phyloP scores from a whole-genome alignment of 176 grass and related monocot genomes.

The Bolboschoenus planiculmis region DNA sequence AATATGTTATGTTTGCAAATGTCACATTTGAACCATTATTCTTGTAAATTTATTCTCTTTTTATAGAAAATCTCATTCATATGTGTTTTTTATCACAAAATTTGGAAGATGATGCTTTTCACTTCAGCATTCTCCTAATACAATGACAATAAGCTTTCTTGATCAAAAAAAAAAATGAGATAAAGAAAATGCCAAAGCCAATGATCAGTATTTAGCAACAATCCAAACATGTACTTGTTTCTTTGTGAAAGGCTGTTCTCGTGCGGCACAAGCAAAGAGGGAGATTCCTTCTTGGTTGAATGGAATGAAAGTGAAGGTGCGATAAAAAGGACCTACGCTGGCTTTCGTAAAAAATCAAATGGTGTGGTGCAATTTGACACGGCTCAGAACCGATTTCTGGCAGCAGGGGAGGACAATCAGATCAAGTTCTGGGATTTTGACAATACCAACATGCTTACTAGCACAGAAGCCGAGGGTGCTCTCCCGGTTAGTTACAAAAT shows the following conservation, averaged over 20 bases:
- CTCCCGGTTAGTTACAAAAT: constrained; percentile 72
- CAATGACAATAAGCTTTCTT: not conserved
- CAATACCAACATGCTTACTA: constrained; percentile 67
- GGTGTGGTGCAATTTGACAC: constrained; percentile 92
- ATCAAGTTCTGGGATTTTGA: constrained; percentile 98
- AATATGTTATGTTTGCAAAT: not conserved
- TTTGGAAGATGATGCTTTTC: not conserved
- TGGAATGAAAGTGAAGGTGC: constrained; percentile 99
- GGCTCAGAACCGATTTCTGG: constrained; percentile 91
- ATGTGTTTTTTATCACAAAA: constrained; percentile 4
- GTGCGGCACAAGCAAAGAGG: constrained; percentile 94
- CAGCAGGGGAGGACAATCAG: constrained; percentile 85
- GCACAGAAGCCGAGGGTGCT: constrained; percentile 67
- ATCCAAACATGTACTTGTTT: constrained; percentile 12
- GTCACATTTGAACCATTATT: not conserved
- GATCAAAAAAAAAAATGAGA: not conserved
- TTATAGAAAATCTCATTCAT: not conserved
- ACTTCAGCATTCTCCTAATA: not conserved
- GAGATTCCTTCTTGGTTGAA: constrained; percentile 85
- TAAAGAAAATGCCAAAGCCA: not conserved
- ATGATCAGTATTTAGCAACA: not conserved
- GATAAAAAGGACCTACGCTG: constrained; percentile 78
- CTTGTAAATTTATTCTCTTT: not conserved
- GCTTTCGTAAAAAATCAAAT: constrained; percentile 69
- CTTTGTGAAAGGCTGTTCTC: constrained; percentile 75